Evolutionary conservation across 176 grass and related monocot species (phyloP), one percentile per base, ranked within the genome.

Genomic region (Neostapfia colusana): DNA sequence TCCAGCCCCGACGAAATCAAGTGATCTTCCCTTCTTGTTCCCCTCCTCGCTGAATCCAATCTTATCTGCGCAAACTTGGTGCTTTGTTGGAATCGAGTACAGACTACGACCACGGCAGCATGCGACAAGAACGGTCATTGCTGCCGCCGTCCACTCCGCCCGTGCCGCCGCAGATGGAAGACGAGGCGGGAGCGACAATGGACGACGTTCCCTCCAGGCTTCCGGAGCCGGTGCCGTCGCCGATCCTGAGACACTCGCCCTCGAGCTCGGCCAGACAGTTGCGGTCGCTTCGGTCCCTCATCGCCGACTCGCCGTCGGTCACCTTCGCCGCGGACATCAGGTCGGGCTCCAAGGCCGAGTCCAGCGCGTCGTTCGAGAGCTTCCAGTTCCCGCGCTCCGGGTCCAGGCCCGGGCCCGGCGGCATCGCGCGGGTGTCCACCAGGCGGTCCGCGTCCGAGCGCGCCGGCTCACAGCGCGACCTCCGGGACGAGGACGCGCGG

Each of bases 401-500:
- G 7, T 92, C 90, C 20, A 39, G 15, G 70, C 39, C 77, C 0
- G 45, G 28, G 4, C 50, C 62, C 53, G 51, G 48, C 25, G 65
- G 15, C 27, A 14, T 83, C 50, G 68, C 70, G 7, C 84, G 83
- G 18, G 10, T 31, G 26, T 67, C 64, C 27, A 84, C 87, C 13
- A 39, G 79, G 59, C 81, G 84, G 8, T 89, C 87, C 31, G 77
- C 81, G 27, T 97, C 95, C 2, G 94, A 91, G 53, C 82, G 87
- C 24, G 7, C 34, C 28, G 95, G 95, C 3, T 97, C 95, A 37
- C 89, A 93, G 63, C 69, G 86, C 10, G 95, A 97, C 77, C 81
- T 97, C 42, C 85, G 78, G 43, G 91, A 97, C 62, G 95, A 97
- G 35, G 91, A 93, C 43, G 95, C 95, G 1, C 91, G 95, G 53